Percentiles rank a stretch among this genome's conserved stretches.
Evolutionary conservation across 495 filamentous ascomycete genomes (phyloP).

Genomic region (Apodospora peruviana): DNA sequence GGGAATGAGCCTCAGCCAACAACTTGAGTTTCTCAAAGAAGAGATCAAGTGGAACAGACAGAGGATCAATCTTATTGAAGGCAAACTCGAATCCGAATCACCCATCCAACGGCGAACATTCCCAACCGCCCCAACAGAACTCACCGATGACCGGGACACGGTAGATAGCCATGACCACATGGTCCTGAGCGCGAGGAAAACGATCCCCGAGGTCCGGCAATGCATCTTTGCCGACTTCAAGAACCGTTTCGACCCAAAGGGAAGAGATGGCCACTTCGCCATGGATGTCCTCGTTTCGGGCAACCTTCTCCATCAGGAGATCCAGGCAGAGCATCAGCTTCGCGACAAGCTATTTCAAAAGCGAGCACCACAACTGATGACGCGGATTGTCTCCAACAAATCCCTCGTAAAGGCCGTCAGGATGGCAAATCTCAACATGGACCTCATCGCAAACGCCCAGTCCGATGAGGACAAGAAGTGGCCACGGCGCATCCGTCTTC

Average conservation of each 20-base stretch:
- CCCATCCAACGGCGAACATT: background rate
- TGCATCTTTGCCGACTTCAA: conserved; percentile 35
- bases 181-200: conserved; percentile 4
- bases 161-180: conserved; percentile 7
- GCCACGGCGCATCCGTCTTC: conserved; percentile 33
- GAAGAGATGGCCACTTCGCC: conserved; percentile 23
- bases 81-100: background rate
- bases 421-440: conserved; percentile 4
- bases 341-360: conserved; percentile 11
- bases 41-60: conserved; percentile 11
- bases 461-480: conserved; percentile 19
- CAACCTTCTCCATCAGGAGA: conserved; percentile 22
- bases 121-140: conserved; percentile 4
- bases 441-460: conserved; percentile 15
- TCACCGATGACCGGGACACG: conserved; percentile 9
- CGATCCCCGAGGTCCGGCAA: conserved; percentile 16
- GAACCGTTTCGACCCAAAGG: conserved; percentile 26
- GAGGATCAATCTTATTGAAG: background rate
- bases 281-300: conserved; percentile 29
- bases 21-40: conserved; percentile 3
- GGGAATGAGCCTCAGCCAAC: background rate
- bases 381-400: conserved; percentile 23
- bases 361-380: background rate
- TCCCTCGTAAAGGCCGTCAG: conserved; percentile 6
- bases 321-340: conserved; percentile 21